Evolutionary conservation across 371 early-diverging fungal genomes (phyloP), one percentile per base, ranked within the genome.

Genomic region (Mortierella sp.): DNA sequence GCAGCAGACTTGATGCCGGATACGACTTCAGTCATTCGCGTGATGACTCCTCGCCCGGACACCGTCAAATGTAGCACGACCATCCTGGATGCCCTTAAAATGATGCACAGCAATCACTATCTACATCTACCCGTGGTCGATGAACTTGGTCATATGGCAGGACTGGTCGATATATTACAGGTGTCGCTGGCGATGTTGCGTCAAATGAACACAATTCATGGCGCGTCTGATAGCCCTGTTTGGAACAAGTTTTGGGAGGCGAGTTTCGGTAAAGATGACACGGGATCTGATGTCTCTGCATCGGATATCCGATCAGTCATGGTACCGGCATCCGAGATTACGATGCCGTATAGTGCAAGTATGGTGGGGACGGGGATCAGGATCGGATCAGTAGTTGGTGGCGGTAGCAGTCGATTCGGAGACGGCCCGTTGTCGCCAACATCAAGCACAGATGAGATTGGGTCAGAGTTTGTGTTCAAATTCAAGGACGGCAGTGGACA

Each of bases 11-110:
- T 96, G 53, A 91, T 95, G 63, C 96, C 97, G 10, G 88, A 88
- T 63, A 94, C 88, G 9, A 96, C 96, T 43, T 92, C 94, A 19
- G 94, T 95, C 24, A 92, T 96, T 13, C 93, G 97, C 53, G 95
- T 97, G n/a, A 96, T 97, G 97, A 97, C 97, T 0, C 97, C 96
- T 38, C 94, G 95, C 65, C 97, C 97, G 0, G 97, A 98, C 83
- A 94, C 94, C 0, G 94, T 95, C 3, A 60, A 87, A 43, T 88
- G 92, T 48, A 86, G 88, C 48, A 93, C 93, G 57, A 87, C 95
- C 13, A 93, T 97, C 65, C 84, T 96, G 69, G 96, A 96, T 28
- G 97, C 96, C 0, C 86, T 97, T 50, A 92, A 94, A 76, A 95
- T 93, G 85, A 93, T 97, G 91, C 92, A 97, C 81, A 96, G 85